phyloP scores from a whole-genome alignment of 192 early-diverging fungal species.

The Jimgerdemannia flammicorona region DNA sequence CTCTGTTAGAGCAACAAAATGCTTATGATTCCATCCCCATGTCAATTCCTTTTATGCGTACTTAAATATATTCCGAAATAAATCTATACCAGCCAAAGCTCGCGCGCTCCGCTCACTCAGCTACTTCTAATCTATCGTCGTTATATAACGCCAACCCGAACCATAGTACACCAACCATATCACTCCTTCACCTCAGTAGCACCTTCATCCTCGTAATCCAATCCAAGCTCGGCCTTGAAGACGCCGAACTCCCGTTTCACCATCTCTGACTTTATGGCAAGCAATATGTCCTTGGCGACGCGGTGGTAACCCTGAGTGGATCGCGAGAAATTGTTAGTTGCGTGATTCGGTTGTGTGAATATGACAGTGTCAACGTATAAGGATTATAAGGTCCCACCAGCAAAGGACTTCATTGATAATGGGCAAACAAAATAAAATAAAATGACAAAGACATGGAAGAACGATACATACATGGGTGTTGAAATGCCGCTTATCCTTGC shows the following conservation, averaged over 20 bases:
- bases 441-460: not conserved
- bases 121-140: no score
- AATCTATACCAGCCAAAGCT: no score
- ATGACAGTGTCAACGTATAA: not conserved
- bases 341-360: not conserved
- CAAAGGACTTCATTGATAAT: no score
- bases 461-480: conserved; percentile 12
- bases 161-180: not conserved
- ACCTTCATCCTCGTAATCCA: conserved; percentile 3
- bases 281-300: conserved; percentile 33
- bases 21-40: no score
- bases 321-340: not conserved
- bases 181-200: not conserved
- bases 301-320: conserved; percentile 21
- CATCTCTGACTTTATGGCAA: conserved; percentile 27
- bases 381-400: no score
- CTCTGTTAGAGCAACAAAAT: no score
- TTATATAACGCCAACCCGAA: no score
- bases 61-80: no score
- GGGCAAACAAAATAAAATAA: not conserved
- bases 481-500: conserved; percentile 31
- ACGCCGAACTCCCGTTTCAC: conserved; percentile 35
- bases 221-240: conserved; percentile 21
- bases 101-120: no score
- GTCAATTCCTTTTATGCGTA: no score